Base-by-base conservation (phyloP, 2,329 filamentous ascomycete species). In the Arthrobotrys musiformis region DNA sequence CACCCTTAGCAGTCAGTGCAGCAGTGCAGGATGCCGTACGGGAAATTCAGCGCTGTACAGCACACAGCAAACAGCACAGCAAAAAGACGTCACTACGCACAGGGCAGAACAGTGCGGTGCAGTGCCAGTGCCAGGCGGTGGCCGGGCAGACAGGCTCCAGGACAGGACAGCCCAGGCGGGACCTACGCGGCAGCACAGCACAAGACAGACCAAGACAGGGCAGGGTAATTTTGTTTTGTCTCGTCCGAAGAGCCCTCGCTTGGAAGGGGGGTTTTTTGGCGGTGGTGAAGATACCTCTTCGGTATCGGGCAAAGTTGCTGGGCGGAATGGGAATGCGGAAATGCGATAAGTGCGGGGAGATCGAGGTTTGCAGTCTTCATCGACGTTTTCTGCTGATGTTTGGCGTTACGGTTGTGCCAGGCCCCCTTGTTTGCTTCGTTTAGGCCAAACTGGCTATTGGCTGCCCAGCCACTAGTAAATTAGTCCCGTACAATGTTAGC, bases 271-370 rank as follows among this genome's bases (percentile, higher is more conserved):
- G n/a, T n/a, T n/a, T n/a, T 19, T 42, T 9, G 17, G 40, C n/a
- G n/a, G 7, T 6, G 9, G 33, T 37, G 33, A 13, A 42, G 40
- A 42, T 42, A 42, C 40, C 9, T 42, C 40, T 42, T 42, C 40
- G 19, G 40, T 42, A 42, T 42, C 40, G 40, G 35, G 30, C 48
- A 64, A 64, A 64, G 68, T 72, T 30, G 30, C 50, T 70, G 72
- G 74, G 24, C 40, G 60, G 28, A 70, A 67, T 70, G 58, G 75
- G 50, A 58, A 62, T 40, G 33, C 52, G 33, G 19, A 58, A 58
- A 58, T 58, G 54, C 54, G 54, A 58, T 58, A 58, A 4, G 4
- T 40, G 54, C 33, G 33, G 33, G 30, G 54, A 58, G 54, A 58
- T 58, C 54, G 54, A 58, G 54, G 54, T 58, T 58, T 58, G 54